Evolutionary conservation across 2,329 filamentous ascomycete species (phyloP).

Genomic region (Fusarium bactridioides): DNA sequence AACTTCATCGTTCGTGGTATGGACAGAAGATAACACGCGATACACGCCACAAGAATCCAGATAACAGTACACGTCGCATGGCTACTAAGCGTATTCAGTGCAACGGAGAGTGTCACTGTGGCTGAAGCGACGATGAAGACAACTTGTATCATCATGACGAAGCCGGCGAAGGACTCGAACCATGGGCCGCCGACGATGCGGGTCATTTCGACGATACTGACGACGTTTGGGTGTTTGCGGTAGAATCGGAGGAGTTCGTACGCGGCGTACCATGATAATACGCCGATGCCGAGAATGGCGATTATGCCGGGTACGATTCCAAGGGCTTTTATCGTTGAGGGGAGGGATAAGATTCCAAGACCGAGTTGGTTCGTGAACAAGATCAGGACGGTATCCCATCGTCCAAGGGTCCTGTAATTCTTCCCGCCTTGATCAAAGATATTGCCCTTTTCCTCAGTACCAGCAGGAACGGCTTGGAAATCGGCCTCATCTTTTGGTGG

Average conservation of each 20-base stretch:
- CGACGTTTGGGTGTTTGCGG: constrained; percentile 70
- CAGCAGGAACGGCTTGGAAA: constrained; percentile 29
- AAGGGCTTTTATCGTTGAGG: constrained; percentile 71
- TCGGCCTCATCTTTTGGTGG: constrained; percentile 18
- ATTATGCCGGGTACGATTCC: constrained; percentile 73
- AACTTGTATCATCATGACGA: constrained; percentile 36
- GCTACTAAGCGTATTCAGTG: constrained; percentile 32
- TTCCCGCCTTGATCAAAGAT: constrained; percentile 41
- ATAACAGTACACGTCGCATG: constrained; percentile 34
- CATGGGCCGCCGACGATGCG: constrained; percentile 52
- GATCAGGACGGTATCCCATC: constrained; percentile 38
- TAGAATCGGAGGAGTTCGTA: constrained; percentile 69
- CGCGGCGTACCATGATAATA: constrained; percentile 68
- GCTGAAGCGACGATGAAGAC: constrained; percentile 35
- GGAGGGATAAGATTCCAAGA: constrained; percentile 66
- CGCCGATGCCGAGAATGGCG: constrained; percentile 67
- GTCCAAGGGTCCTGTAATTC: constrained; percentile 38
- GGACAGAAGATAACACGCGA: constrained; percentile 24
- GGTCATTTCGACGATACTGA: constrained; percentile 75
- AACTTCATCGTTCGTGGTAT: constrained; percentile 38
- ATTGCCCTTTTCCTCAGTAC: constrained; percentile 28
- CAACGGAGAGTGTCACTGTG: constrained; percentile 29
- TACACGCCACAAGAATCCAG: constrained; percentile 31
- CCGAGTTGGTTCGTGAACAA: constrained; percentile 43
- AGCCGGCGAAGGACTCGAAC: constrained; percentile 29